These are phyloP conservation scores for Leucocoprinus birnbaumii DNA, from an alignment of 768 basidiomycete genomes.

Conservation along the genomic window DNA sequence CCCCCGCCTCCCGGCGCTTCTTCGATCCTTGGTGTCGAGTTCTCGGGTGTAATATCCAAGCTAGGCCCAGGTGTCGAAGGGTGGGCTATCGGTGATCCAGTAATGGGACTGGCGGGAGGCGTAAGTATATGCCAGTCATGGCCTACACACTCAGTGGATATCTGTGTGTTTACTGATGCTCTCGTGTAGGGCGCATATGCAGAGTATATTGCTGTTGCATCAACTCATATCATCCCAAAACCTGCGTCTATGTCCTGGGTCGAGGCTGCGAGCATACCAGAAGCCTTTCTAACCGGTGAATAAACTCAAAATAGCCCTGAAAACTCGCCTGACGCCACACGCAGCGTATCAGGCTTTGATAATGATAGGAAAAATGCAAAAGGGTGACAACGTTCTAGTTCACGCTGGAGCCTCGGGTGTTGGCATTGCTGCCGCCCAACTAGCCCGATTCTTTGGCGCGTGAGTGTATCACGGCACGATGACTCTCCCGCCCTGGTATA, in stretches of 20 bases:
- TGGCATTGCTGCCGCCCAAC: constrained; percentile 83
- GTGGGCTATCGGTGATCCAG: constrained; percentile 68
- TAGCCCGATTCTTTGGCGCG: constrained; percentile 75
- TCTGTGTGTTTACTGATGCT: neutral
- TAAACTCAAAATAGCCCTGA: neutral
- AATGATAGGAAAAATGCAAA: constrained; percentile 63
- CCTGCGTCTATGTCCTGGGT: constrained; percentile 74
- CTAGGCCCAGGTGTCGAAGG: constrained; percentile 47
- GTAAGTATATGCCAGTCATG: constrained; percentile 41
- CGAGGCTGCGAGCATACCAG: constrained; percentile 86
- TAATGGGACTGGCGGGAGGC: constrained; percentile 76
- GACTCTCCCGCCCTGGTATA: constrained; percentile 3
- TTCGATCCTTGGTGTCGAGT: constrained; percentile 83
- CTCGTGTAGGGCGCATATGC: constrained; percentile 80
- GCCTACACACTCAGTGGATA: neutral
- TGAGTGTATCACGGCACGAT: constrained; percentile 34
- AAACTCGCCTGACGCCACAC: neutral
- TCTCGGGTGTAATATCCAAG: constrained; percentile 63
- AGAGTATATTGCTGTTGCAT: constrained; percentile 70
- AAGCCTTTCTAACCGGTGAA: constrained; percentile 84
- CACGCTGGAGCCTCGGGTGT: constrained; percentile 94
- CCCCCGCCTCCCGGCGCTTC: constrained; percentile 76
- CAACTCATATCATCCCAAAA: constrained; percentile 71
- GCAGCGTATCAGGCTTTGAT: constrained; percentile 51
- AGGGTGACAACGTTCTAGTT: constrained; percentile 74